Percentiles rank a stretch among this genome's conserved stretches.
Evolutionary conservation across 2,329 filamentous ascomycete species (phyloP).

Genomic region (Zymoseptoria passerinii): DNA sequence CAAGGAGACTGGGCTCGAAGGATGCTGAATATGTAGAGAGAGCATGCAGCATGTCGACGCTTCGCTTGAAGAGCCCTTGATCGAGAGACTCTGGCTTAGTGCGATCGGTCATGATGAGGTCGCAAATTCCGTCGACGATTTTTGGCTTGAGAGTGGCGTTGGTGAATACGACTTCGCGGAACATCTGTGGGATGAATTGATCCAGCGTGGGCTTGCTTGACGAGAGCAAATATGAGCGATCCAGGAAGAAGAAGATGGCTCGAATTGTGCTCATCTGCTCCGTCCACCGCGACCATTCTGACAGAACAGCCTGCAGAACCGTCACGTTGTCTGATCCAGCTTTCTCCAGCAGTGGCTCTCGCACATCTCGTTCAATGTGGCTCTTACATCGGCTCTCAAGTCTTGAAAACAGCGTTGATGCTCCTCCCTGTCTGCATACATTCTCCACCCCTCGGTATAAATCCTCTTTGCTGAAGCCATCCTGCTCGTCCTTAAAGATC

Average conservation of each 20-base stretch:
- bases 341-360: constrained; percentile 50
- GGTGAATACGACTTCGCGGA: constrained; percentile 55
- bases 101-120: constrained; percentile 67
- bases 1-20: constrained; percentile 71
- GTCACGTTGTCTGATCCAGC: constrained; percentile 52
- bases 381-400: constrained; percentile 58
- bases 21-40: constrained; percentile 68
- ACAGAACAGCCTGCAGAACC: constrained; percentile 52
- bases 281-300: constrained; percentile 71
- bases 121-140: constrained; percentile 63
- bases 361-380: constrained; percentile 52
- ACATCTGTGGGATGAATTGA: constrained; percentile 70
- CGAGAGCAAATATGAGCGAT: constrained; percentile 77
- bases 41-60: constrained; percentile 77
- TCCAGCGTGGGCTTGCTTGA: constrained; percentile 66
- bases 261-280: constrained; percentile 69
- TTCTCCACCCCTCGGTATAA: constrained; percentile 89
- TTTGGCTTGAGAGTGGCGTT: constrained; percentile 44
- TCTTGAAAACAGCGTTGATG: constrained; percentile 57
- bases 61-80: constrained; percentile 59
- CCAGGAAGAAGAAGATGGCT: constrained; percentile 88
- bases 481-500: constrained; percentile 59
- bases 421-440: constrained; percentile 70
- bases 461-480: constrained; percentile 66
- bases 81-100: constrained; percentile 46